A percentile compares a stretch with the other conserved stretches of the same genome.
phyloP scores from a whole-genome alignment of 176 grass and related monocot species.

The Musa itinerans region DNA sequence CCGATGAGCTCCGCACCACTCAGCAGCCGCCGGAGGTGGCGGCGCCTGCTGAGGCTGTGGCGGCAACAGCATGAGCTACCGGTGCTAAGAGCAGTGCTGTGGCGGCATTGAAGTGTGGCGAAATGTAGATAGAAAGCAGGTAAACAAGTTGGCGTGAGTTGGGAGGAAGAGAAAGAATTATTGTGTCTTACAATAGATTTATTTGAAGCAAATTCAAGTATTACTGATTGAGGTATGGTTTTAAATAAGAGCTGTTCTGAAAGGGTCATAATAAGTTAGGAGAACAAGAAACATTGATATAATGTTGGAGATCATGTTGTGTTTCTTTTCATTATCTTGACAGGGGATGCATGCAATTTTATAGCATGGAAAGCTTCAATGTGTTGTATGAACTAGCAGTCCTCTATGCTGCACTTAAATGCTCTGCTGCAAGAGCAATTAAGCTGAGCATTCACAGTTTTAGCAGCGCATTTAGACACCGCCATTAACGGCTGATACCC shows the following conservation, averaged over 20 bases:
- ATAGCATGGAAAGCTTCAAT: no score
- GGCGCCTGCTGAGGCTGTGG: not conserved
- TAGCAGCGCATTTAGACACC: no score
- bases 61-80: not conserved
- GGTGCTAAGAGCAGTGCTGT: not conserved
- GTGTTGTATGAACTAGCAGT: no score
- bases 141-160: slow-evolving; percentile 13
- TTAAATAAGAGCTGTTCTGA: not conserved
- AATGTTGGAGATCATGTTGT: no score
- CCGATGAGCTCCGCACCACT: slow-evolving; percentile 19
- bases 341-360: no score
- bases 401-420: no score
- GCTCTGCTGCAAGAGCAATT: no score
- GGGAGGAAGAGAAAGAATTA: not conserved
- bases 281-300: no score
- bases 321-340: no score
- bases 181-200: slow-evolving; percentile 31
- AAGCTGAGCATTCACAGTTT: no score
- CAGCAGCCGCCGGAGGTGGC: not conserved
- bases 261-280: no score
- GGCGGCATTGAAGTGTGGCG: not conserved
- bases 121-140: slow-evolving; percentile 35
- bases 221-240: not conserved
- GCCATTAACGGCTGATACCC: no score
- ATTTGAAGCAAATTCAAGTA: slow-evolving; percentile 21